phyloP scores from a whole-genome alignment of 1,284 basidiomycete genomes.

The Mycena sp. region DNA sequence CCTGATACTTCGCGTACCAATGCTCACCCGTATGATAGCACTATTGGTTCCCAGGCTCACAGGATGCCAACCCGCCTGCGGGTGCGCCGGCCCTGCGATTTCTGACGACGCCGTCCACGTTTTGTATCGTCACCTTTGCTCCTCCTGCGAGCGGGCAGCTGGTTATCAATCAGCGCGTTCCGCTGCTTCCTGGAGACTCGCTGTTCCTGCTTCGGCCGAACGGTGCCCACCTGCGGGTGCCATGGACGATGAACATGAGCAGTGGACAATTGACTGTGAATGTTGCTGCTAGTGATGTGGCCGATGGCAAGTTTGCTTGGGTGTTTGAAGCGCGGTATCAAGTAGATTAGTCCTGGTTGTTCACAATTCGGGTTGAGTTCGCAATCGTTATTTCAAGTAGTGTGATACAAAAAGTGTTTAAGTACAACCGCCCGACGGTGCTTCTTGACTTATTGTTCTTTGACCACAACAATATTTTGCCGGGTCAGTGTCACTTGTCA shows the following conservation, averaged over 20 bases:
- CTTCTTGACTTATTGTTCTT: too few relatives aligned
- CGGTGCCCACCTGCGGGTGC: slow-evolving; percentile 16
- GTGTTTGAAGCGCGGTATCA: slow-evolving; percentile 28
- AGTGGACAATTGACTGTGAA: slow-evolving; percentile 23
- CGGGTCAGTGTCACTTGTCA: too few relatives aligned
- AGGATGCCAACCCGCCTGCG: slow-evolving; percentile 42
- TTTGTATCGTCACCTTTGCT: slow-evolving; percentile 60
- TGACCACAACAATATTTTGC: too few relatives aligned
- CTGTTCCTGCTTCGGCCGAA: slow-evolving; percentile 46
- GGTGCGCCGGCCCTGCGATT: slow-evolving; percentile 53
- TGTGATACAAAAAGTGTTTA: too few relatives aligned
- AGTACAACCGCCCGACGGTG: too few relatives aligned
- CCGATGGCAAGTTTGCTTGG: slow-evolving; percentile 26
- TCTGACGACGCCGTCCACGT: slow-evolving; percentile 56
- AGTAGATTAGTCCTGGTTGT: background rate
- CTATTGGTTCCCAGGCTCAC: slow-evolving; percentile 53
- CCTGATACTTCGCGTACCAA: background rate
- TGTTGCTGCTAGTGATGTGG: background rate
- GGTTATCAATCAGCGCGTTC: slow-evolving; percentile 52
- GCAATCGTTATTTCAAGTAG: too few relatives aligned
- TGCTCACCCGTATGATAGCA: slow-evolving; percentile 38
- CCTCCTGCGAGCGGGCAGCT: slow-evolving; percentile 46
- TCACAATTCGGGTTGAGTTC: too few relatives aligned
- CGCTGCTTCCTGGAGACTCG: slow-evolving; percentile 54
- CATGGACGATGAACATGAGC: slow-evolving; percentile 27